phyloP scores from a whole-genome alignment of 495 filamentous ascomycete species.

The Astrothelium macrocarpum region DNA sequence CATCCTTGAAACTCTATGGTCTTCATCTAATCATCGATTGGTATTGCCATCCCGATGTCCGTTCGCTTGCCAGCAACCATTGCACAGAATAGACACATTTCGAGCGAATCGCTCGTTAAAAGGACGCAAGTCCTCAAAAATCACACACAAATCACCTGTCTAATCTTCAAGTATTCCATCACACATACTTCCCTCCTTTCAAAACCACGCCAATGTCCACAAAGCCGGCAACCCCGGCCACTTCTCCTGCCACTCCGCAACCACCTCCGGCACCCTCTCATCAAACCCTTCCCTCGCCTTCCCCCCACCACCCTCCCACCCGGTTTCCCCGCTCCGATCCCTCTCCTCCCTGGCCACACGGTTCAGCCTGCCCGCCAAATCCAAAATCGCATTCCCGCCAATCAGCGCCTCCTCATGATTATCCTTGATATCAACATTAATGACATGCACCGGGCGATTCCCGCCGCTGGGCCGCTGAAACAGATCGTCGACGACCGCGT shows the following conservation, averaged over 20 bases:
- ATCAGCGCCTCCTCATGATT: slow-evolving; percentile 94
- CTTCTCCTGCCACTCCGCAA: slow-evolving; percentile 92
- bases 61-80: too few relatives aligned
- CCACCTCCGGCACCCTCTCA: slow-evolving; percentile 82
- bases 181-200: slow-evolving; percentile 12
- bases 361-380: slow-evolving; percentile 80
- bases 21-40: too few relatives aligned
- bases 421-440: slow-evolving; percentile 97
- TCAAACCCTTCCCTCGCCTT: slow-evolving; percentile 71
- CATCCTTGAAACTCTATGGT: too few relatives aligned
- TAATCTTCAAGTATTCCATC: too few relatives aligned
- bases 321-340: slow-evolving; percentile 24
- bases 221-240: slow-evolving; percentile 84
- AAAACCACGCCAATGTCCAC: slow-evolving; percentile 97
- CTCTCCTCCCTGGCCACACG: slow-evolving; percentile 70
- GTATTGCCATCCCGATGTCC: too few relatives aligned
- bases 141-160: not conserved
- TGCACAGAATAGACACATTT: too few relatives aligned
- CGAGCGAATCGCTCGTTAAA: too few relatives aligned
- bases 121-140: not conserved
- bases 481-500: slow-evolving; percentile 92
- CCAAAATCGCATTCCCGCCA: slow-evolving; percentile 84
- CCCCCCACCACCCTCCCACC: slow-evolving; percentile 29
- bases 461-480: slow-evolving; percentile 70
- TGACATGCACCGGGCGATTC: slow-evolving; percentile 88